Base-by-base conservation (phyloP, 164 flowering plant species). In the Saururus chinensis region DNA sequence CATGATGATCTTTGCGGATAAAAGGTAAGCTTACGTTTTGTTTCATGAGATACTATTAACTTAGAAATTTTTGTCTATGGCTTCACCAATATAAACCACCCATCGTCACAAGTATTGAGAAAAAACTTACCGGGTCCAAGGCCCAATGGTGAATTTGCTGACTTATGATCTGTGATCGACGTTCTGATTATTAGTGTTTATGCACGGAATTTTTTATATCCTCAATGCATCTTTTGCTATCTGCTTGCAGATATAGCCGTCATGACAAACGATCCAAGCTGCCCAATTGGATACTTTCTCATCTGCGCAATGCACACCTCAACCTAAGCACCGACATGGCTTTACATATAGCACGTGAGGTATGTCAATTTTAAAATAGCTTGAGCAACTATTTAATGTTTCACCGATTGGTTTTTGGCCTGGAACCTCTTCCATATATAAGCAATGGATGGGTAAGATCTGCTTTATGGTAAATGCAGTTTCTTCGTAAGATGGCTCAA, bases 1-100 rank as follows among this genome's bases (percentile, higher is more conserved):
- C 41, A 95, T 95, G 99, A 95, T 95, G 99, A 95, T 91, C 63
- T 95, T 95, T 82, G 98, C 97, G 53, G 99, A 95, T 76, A 95
- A 95, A 76, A 87, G 99, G 99, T 91, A 59, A 57, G 69, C 16
- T 11, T 23, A 26, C 53, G 24, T 40, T 16, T 26, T 19, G 13
- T 64, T 20, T 10, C 37, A 30, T 30, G 37, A 2, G 37, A 30
- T 2, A 30, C 37, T 30, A 30, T 30, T 2, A 30, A 30, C 37
- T 2, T 30, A n/a, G 37, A 30, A 30, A 2, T 2, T 2, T 30
- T 30, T 30, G 37, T 30, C 37, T 6, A 30, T 30, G 37, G 2
- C 4, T 30, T 2, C 37, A 30, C 6, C 37, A 30, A 30, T 30
- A 2, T 30, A 30, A 2, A 6, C 37, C 37, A 30, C 2, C 37